These are phyloP conservation scores for Aspergillus piperis DNA, from an alignment of 2,329 filamentous ascomycete species.

Conservation along the genomic window DNA sequence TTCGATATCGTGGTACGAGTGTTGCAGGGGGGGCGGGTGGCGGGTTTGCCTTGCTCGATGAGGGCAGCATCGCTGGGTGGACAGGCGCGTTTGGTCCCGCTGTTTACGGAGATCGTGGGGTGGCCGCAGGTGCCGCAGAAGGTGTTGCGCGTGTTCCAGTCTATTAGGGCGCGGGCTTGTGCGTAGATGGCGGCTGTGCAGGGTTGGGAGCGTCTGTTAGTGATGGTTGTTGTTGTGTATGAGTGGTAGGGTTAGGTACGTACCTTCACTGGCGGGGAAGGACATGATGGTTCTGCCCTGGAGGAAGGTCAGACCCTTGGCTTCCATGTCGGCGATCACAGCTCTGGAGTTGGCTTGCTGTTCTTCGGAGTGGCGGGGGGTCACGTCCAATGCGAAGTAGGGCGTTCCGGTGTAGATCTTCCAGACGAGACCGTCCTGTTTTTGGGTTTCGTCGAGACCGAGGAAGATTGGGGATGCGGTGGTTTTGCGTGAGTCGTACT, in stretches of 20 bases:
- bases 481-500: constrained; percentile 71
- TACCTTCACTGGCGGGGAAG: constrained; percentile 64
- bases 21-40: constrained; percentile 67
- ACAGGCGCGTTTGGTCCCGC: constrained; percentile 48
- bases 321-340: constrained; percentile 62
- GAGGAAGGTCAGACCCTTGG: constrained; percentile 65
- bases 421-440: constrained; percentile 42
- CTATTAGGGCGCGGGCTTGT: constrained; percentile 80
- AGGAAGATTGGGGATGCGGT: constrained; percentile 78
- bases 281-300: constrained; percentile 65
- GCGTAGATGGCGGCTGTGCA: constrained; percentile 79
- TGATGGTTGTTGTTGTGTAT: background rate
- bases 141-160: constrained; percentile 92
- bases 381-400: constrained; percentile 88
- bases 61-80: constrained; percentile 46
- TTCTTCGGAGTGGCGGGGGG: constrained; percentile 65
- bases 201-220: background rate
- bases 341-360: constrained; percentile 58
- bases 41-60: constrained; percentile 30
- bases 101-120: constrained; percentile 63
- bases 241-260: constrained; percentile 16
- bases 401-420: constrained; percentile 74
- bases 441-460: constrained; percentile 70
- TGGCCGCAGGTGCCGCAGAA: constrained; percentile 90
- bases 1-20: constrained; percentile 87